phyloP scores from a whole-genome alignment of 2,329 filamentous ascomycete genomes.

The Microcyclosporella mali region DNA sequence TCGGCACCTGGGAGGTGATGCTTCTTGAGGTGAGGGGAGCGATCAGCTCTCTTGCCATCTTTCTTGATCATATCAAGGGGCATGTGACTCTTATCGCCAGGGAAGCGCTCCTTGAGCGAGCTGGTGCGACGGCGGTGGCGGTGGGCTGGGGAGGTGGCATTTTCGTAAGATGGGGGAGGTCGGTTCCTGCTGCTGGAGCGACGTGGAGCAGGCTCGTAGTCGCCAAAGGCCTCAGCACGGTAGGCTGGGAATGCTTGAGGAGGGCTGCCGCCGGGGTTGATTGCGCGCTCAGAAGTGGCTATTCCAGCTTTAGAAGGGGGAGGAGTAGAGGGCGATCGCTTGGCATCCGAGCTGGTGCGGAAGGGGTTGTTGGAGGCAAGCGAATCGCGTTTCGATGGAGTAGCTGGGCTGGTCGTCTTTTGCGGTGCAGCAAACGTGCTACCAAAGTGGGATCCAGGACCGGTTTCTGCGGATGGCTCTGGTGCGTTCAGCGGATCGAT shows the following conservation, averaged over 20 bases:
- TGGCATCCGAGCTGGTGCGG: conserved; percentile 24
- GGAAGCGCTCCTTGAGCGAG: conserved; percentile 55
- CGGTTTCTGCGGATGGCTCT: conserved; percentile 62
- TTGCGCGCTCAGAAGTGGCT: conserved; percentile 44
- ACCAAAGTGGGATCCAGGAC: conserved; percentile 54
- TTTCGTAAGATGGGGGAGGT: conserved; percentile 25
- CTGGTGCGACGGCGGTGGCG: conserved; percentile 38
- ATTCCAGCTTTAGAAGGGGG: conserved; percentile 31
- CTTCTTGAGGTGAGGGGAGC: conserved; percentile 60
- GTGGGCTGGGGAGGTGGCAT: conserved; percentile 12
- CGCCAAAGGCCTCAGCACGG: conserved; percentile 39
- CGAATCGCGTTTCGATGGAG: conserved; percentile 29
- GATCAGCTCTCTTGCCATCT: conserved; percentile 60
- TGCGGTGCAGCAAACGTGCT: conserved; percentile 36
- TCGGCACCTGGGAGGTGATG: conserved; percentile 64
- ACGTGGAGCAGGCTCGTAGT: conserved; percentile 18
- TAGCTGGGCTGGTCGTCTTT: conserved; percentile 19
- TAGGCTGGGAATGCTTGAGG: conserved; percentile 43
- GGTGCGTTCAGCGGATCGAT: conserved; percentile 64
- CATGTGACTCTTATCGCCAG: conserved; percentile 58
- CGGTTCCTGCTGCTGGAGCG: conserved; percentile 11
- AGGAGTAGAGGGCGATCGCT: conserved; percentile 17
- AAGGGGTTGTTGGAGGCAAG: conserved; percentile 41
- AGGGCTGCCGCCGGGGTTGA: conserved; percentile 31
- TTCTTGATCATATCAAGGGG: conserved; percentile 62